Evolutionary conservation across 1,284 basidiomycete species (phyloP).

Genomic region (Leucoagaricus sp.): DNA sequence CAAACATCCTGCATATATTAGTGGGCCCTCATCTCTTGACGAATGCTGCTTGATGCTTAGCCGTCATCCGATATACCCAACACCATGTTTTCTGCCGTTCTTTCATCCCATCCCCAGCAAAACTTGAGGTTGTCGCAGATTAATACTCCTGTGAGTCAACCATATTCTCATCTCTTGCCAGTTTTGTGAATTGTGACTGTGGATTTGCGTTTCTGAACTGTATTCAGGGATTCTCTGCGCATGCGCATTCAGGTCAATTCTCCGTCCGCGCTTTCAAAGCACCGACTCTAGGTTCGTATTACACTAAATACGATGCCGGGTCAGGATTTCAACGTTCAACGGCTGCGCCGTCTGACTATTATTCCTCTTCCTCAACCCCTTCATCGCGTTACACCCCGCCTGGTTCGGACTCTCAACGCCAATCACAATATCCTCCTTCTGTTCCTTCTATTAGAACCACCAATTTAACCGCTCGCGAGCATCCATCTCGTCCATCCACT

Average conservation of each 20-base stretch:
- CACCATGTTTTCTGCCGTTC: constrained; percentile 36
- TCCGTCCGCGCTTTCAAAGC: constrained; percentile 54
- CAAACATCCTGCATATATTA: constrained; percentile 30
- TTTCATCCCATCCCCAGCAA: constrained; percentile 26
- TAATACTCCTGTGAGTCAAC: constrained; percentile 25
- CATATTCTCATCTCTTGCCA: background rate
- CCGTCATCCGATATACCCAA: constrained; percentile 20
- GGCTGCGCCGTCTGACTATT: constrained; percentile 15
- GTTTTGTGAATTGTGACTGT: background rate
- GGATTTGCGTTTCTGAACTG: background rate
- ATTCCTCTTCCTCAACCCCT: constrained; percentile 9
- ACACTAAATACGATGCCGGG: constrained; percentile 45
- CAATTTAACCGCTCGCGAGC: constrained; percentile 19
- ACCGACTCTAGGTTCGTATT: constrained; percentile 29
- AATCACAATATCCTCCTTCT: constrained; percentile 9
- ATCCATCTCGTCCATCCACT: constrained; percentile 20
- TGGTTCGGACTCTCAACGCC: constrained; percentile 7
- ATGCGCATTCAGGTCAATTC: constrained; percentile 39
- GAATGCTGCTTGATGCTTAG: constrained; percentile 31
- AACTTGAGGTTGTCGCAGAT: constrained; percentile 26
- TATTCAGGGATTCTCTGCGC: constrained; percentile 12
- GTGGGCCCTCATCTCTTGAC: constrained; percentile 14
- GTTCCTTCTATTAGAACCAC: constrained; percentile 8
- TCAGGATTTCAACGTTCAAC: constrained; percentile 37
- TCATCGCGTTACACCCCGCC: constrained; percentile 5